phyloP scores from a whole-genome alignment of 257 asterid species.

The Solanum appendiculatum region DNA sequence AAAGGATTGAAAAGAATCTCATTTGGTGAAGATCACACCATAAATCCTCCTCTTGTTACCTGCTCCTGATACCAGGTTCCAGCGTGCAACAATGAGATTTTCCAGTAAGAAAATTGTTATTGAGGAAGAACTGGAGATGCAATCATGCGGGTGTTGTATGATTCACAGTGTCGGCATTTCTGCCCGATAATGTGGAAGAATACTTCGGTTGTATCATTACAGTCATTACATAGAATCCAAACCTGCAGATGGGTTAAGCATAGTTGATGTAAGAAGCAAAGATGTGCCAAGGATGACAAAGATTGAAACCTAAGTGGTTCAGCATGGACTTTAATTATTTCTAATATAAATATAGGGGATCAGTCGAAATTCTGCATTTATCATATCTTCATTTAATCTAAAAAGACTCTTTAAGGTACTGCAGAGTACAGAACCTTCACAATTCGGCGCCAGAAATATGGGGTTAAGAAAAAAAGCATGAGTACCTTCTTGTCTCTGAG shows the following conservation, averaged over 20 bases:
- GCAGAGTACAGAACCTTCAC: background rate
- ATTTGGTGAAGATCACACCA: background rate
- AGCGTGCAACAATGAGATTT: background rate
- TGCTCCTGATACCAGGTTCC: background rate
- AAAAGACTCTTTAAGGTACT: background rate
- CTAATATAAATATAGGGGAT: background rate
- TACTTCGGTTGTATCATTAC: constrained; percentile 89
- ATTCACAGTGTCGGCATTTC: constrained; percentile 84
- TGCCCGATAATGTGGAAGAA: constrained; percentile 88
- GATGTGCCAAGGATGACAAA: background rate
- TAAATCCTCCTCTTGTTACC: background rate
- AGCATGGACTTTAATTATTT: background rate
- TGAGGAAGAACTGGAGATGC: constrained; percentile 87
- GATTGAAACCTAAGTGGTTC: background rate
- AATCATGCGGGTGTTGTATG: constrained; percentile 79
- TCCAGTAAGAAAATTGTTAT: background rate
- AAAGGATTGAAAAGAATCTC: background rate
- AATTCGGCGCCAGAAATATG: background rate
- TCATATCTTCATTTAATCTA: background rate
- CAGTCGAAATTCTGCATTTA: background rate
- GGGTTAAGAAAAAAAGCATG: background rate
- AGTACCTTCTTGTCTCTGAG: constrained; percentile 77
- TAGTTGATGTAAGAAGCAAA: background rate
- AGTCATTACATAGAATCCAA: constrained; percentile 94
- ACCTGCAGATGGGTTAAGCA: constrained; percentile 31